Conservation (phyloP, 2,329 filamentous ascomycete genomes). For the Epichloe uncinata region DNA sequence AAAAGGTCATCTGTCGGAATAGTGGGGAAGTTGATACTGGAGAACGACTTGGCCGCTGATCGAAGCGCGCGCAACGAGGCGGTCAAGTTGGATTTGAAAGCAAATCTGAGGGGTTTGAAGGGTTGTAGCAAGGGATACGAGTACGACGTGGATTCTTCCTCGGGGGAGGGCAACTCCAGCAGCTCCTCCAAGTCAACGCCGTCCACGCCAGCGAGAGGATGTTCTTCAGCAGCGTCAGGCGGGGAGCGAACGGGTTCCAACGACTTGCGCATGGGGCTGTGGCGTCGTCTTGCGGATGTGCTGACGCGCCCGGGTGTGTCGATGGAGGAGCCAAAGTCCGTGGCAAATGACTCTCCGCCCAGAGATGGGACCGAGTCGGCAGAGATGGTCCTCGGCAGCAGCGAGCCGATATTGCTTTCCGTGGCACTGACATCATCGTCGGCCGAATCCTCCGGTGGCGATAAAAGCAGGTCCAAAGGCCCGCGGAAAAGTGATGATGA, state of each 20-base stretch:
- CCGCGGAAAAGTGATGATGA: slow-evolving; percentile 37
- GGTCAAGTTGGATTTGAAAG: slow-evolving; percentile 57
- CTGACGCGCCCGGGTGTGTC: slow-evolving; percentile 33
- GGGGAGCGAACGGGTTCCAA: slow-evolving; percentile 44
- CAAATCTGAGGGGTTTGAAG: slow-evolving; percentile 39
- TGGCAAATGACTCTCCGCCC: slow-evolving; percentile 38
- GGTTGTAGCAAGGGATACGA: slow-evolving; percentile 18
- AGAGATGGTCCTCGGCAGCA: slow-evolving; percentile 40
- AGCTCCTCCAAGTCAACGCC: slow-evolving; percentile 37
- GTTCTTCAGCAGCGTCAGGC: slow-evolving; percentile 35
- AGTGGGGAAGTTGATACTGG: slow-evolving; percentile 47
- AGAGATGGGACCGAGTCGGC: slow-evolving; percentile 50
- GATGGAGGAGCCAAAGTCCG: slow-evolving; percentile 34
- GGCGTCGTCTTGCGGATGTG: slow-evolving; percentile 17
- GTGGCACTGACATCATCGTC: slow-evolving; percentile 35
- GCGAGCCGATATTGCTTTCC: slow-evolving; percentile 39
- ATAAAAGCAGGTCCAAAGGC: slow-evolving; percentile 46
- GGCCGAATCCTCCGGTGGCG: slow-evolving; percentile 43
- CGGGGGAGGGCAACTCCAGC: slow-evolving; percentile 23
- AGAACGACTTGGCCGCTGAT: slow-evolving; percentile 51
- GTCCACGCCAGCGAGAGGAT: slow-evolving; percentile 30
- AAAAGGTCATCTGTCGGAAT: slow-evolving; percentile 54
- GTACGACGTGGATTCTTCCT: not conserved
- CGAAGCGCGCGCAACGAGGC: slow-evolving; percentile 51
- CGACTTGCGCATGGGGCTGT: slow-evolving; percentile 31